These are phyloP conservation scores for Xylaria sp. DNA, from an alignment of 2,329 filamentous ascomycete genomes.

Conservation along the genomic window DNA sequence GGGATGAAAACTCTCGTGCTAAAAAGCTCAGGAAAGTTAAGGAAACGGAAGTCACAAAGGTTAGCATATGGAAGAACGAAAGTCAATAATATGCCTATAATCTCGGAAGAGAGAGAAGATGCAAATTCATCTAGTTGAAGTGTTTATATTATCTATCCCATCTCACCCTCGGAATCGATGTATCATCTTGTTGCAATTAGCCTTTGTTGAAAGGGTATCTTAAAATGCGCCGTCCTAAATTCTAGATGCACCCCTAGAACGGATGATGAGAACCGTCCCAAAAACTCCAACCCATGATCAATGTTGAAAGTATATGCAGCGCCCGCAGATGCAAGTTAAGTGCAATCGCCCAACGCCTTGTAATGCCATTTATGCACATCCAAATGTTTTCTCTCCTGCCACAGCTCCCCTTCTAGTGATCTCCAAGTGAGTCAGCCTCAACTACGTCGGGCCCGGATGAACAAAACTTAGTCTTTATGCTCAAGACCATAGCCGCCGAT, in stretches of 20 bases:
- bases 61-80: background rate
- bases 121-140: slow-evolving; percentile 5
- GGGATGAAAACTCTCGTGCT: background rate
- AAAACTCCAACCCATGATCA: slow-evolving; percentile 12
- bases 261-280: slow-evolving; percentile 34
- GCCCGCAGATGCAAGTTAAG: slow-evolving; percentile 44
- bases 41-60: background rate
- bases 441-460: background rate
- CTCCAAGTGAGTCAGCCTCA: background rate
- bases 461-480: slow-evolving; percentile 50
- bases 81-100: background rate
- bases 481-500: slow-evolving; percentile 70
- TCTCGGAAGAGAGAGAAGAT: background rate
- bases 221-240: slow-evolving; percentile 21
- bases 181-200: slow-evolving; percentile 32
- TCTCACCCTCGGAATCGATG: background rate
- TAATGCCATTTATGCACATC: slow-evolving; percentile 24
- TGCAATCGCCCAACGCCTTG: slow-evolving; percentile 40
- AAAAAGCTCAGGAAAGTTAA: background rate
- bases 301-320: slow-evolving; percentile 32
- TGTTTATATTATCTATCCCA: slow-evolving; percentile 9
- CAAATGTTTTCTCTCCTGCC: slow-evolving; percentile 2
- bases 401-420: background rate
- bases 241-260: slow-evolving; percentile 12
- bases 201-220: slow-evolving; percentile 52